Conservation (phyloP, 208 protist species). For the Crithidia sp. region DNA sequence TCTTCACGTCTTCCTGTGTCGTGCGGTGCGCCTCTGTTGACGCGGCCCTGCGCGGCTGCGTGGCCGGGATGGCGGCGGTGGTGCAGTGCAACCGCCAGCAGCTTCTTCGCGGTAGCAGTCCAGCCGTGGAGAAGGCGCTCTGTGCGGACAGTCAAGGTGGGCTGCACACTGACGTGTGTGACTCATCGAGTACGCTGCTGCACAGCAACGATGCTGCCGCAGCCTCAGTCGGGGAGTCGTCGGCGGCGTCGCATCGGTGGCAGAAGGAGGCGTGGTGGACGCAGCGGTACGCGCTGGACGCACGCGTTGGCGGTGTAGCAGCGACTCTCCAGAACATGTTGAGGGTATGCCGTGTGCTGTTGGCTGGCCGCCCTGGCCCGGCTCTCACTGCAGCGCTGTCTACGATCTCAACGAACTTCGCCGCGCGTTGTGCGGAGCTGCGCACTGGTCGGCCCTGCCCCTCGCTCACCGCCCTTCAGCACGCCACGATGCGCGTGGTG, state of each 20-base stretch:
- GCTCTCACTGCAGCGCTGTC: slow-evolving; percentile 18
- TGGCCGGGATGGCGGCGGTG: slow-evolving; percentile 21
- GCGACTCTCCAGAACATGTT: slow-evolving; percentile 38
- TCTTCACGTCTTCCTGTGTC: background rate
- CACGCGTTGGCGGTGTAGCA: slow-evolving; percentile 26
- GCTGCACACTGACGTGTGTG: too few species aligned
- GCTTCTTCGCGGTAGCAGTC: slow-evolving; percentile 21
- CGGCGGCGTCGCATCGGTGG: background rate
- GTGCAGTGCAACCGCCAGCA: slow-evolving; percentile 33
- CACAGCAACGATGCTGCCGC: too few species aligned
- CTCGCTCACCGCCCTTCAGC: slow-evolving; percentile 4
- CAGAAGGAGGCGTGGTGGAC: slow-evolving; percentile 42
- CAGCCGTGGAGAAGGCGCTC: slow-evolving; percentile 10
- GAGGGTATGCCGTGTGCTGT: slow-evolving; percentile 33
- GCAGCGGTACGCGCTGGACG: slow-evolving; percentile 34
- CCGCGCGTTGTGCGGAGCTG: slow-evolving; percentile 9
- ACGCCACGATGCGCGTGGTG: slow-evolving; percentile 10
- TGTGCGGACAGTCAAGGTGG: slow-evolving; percentile 1
- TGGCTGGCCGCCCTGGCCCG: slow-evolving; percentile 43
- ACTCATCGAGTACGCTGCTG: too few species aligned
- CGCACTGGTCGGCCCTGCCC: slow-evolving; percentile 3
- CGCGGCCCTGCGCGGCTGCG: slow-evolving; percentile 10
- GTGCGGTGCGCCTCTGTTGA: background rate
- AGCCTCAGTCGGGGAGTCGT: background rate
- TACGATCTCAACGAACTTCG: slow-evolving; percentile 24